Evolutionary conservation across 2,329 filamentous ascomycete genomes (phyloP).

Genomic region (Fusarium tuaranense): DNA sequence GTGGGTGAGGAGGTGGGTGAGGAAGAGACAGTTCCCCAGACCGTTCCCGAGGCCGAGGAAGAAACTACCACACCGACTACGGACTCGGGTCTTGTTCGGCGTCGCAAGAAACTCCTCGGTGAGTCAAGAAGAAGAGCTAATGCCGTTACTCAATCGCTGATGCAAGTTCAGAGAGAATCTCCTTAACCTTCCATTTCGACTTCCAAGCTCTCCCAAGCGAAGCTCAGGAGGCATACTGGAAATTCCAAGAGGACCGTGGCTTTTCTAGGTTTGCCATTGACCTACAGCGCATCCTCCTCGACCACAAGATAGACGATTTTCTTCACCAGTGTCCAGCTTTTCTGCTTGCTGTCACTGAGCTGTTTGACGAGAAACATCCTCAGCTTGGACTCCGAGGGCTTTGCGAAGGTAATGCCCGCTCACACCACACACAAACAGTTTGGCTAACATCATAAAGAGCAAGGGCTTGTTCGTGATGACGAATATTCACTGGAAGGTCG

Average conservation of each 20-base stretch:
- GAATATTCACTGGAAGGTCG: neutral
- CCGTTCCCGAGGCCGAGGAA: neutral
- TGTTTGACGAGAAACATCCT: constrained; percentile 40
- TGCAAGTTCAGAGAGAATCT: constrained; percentile 17
- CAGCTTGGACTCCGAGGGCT: constrained; percentile 18
- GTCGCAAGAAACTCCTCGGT: constrained; percentile 23
- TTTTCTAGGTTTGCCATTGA: constrained; percentile 12
- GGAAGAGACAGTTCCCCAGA: neutral
- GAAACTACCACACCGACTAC: constrained; percentile 1
- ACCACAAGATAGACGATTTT: constrained; percentile 35
- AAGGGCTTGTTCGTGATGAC: neutral
- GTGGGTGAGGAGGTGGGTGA: neutral
- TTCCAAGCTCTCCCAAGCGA: constrained; percentile 29
- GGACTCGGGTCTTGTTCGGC: neutral
- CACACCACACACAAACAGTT: neutral
- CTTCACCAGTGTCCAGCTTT: constrained; percentile 26
- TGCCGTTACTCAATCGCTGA: constrained; percentile 2
- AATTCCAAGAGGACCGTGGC: constrained; percentile 16
- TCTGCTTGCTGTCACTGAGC: constrained; percentile 13
- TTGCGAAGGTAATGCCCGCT: constrained; percentile 22
- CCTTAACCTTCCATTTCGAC: constrained; percentile 14
- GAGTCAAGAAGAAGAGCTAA: neutral
- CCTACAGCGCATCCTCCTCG: constrained; percentile 26
- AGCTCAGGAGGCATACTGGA: constrained; percentile 18
- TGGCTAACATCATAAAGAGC: constrained; percentile 7